Conservation (phyloP, 495 filamentous ascomycete species). For the Glutinoglossum americanum region DNA sequence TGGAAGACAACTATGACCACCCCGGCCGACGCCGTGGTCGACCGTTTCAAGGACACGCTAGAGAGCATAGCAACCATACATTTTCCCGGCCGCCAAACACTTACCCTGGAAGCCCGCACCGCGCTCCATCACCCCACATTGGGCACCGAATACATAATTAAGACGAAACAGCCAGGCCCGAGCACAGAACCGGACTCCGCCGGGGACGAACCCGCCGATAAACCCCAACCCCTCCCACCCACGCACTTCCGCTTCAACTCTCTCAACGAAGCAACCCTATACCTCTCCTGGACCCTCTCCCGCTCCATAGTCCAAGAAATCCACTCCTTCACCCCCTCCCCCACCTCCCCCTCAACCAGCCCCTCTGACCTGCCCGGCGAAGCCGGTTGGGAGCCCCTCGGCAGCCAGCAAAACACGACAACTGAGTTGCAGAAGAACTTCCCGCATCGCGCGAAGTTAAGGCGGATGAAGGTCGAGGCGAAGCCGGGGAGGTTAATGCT, state of each 20-base stretch:
- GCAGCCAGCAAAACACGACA: background rate
- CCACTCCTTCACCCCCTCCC: background rate
- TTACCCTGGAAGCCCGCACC: conserved; percentile 26
- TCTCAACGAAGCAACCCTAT: background rate
- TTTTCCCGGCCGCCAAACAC: conserved; percentile 7
- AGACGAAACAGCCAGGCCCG: conserved; percentile 2
- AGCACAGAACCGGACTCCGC: background rate
- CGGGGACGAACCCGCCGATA: background rate
- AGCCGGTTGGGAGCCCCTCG: background rate
- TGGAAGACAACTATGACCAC: background rate
- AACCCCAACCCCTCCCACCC: conserved; percentile 7
- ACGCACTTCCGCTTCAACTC: background rate
- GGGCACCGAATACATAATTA: conserved; percentile 27
- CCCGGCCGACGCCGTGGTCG: background rate
- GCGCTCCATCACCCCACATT: conserved; percentile 20
- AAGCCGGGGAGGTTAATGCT: background rate
- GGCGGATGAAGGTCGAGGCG: background rate
- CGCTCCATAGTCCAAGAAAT: background rate
- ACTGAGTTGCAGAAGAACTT: background rate
- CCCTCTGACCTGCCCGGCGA: background rate
- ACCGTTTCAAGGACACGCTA: background rate
- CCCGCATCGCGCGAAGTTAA: background rate
- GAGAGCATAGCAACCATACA: background rate
- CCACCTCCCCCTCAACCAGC: background rate
- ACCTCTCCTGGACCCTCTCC: background rate